Evolutionary conservation across 768 basidiomycete genomes (phyloP), one percentile per base, ranked within the genome.

Genomic region (Podaxis sp.): DNA sequence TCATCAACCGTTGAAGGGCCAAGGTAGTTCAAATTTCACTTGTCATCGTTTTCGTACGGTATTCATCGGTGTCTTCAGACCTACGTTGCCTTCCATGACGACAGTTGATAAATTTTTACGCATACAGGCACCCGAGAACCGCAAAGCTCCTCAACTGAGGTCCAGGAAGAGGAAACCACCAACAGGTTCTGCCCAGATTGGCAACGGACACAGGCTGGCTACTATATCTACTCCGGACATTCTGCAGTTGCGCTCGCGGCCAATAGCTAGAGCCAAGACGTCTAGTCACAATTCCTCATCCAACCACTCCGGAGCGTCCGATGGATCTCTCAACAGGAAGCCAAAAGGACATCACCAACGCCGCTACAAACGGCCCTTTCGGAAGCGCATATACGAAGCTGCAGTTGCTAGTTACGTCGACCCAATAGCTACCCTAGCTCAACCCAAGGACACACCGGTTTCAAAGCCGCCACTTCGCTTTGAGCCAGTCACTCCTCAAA

Each of bases 371-470:
- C 38, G 59, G 54, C 49, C 73, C 5, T 68, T 77, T 24, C 68
- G 73, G n/a, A 63, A 70, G 42, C 73, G 78, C 30, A 66, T 79
- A 57, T 69, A 77, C 28, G 71, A 72, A 53, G 78, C 78, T 49
- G 75, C 76, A 46, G 64, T 76, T 8, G 63, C 74, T 38, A 74
- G 77, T 1, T 68, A 73, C 57, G 76, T 74, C 9, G 69, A 77
- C 30, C 70, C 76, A 11, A 70, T 73, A 17, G 68, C 71, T 15
- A 64, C 53, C 39, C 63, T 72, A 44, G 61, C 68, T 59, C 67
- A 69, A 63, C 58, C 64, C 36, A 48, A 15, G 9, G 57, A 63
- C 26, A 59, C 52, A 40, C 57, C 62, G 48, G 64, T 52, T 30
- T 53, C 66, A 4, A 61, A 19, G 8, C 28, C 44, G 11, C 57